Evolutionary conservation across 1,284 basidiomycete species (phyloP).

Genomic region (Ceratobasidium sp.): DNA sequence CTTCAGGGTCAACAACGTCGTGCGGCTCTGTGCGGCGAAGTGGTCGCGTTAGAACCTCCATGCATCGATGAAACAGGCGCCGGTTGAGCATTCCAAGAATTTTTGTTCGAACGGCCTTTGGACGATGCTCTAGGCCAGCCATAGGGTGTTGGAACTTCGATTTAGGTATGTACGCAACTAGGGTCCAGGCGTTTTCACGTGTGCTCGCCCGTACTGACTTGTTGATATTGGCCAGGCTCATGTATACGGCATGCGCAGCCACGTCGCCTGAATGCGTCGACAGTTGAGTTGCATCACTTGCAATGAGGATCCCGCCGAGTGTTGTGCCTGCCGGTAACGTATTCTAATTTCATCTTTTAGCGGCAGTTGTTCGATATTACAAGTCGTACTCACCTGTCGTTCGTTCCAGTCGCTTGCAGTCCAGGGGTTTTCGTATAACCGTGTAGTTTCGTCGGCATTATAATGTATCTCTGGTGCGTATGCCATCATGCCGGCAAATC

Average conservation of each 20-base stretch:
- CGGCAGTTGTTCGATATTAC: background rate
- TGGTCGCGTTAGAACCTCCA: conserved; percentile 23
- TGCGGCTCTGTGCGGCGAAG: conserved; percentile 29
- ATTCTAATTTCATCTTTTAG: background rate
- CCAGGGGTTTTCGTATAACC: background rate
- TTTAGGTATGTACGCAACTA: conserved; percentile 40
- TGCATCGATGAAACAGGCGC: conserved; percentile 29
- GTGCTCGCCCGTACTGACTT: conserved; percentile 31
- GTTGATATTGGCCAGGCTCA: conserved; percentile 28
- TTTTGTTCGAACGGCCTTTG: conserved; percentile 17
- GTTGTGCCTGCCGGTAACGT: conserved; percentile 22
- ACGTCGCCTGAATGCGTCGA: conserved; percentile 34
- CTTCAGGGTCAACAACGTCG: conserved; percentile 28
- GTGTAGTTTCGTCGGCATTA: background rate
- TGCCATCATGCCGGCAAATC: conserved; percentile 14
- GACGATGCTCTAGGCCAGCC: conserved; percentile 8
- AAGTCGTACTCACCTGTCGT: conserved; percentile 6
- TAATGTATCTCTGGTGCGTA: conserved; percentile 6
- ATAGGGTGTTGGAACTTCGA: conserved; percentile 28
- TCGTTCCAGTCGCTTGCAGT: background rate
- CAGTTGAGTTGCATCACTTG: conserved; percentile 31
- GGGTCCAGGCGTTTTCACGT: conserved; percentile 29
- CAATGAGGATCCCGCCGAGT: conserved; percentile 8
- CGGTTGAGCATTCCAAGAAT: conserved; percentile 17
- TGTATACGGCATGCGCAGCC: conserved; percentile 37